Evolutionary conservation across 129 eudicot genomes (phyloP).

Genomic region (Dittrichia graveolens): DNA sequence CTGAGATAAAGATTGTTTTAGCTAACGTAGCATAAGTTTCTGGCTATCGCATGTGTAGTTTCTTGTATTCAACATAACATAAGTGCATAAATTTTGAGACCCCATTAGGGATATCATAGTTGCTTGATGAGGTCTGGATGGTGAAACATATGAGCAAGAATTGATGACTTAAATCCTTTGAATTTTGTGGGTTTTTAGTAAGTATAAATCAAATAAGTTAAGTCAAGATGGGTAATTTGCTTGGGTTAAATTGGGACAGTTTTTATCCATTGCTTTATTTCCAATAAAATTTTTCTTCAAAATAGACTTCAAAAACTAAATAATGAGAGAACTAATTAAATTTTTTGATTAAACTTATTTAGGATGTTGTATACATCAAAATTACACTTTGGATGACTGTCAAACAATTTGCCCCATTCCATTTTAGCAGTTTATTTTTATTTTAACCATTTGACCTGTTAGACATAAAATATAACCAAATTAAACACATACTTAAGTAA

Average conservation of each 20-base stretch:
- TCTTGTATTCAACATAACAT: too few species aligned
- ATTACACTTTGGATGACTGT: neutral
- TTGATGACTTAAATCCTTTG: neutral
- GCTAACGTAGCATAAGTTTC: too few species aligned
- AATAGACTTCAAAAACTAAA: neutral
- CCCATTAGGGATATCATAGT: neutral
- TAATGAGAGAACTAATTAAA: too few species aligned
- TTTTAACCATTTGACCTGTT: neutral
- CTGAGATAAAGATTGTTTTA: neutral
- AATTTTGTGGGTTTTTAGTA: neutral
- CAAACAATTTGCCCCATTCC: neutral
- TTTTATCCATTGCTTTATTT: neutral
- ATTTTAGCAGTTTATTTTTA: neutral
- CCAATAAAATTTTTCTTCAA: neutral
- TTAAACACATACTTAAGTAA: neutral
- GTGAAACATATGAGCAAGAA: neutral
- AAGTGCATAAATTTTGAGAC: neutral
- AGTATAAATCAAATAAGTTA: neutral
- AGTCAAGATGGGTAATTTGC: neutral
- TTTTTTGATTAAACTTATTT: too few species aligned
- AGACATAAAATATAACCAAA: neutral
- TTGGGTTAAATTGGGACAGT: neutral
- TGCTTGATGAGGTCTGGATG: neutral
- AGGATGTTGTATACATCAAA: neutral
- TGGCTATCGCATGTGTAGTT: too few species aligned